Conservation (phyloP, 257 asterid species). For the Solanum stenotomum region DNA sequence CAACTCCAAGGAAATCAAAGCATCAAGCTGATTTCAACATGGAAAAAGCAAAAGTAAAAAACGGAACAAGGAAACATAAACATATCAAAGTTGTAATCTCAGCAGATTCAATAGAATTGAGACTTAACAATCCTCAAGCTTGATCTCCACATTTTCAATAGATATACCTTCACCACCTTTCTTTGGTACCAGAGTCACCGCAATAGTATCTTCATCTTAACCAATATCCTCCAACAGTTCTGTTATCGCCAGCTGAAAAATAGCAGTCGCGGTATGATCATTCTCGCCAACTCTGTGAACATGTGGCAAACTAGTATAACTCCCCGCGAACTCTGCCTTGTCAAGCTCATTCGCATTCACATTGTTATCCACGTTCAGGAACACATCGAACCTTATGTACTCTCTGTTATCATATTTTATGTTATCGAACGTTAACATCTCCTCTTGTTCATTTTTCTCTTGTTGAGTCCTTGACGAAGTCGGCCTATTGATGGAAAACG, state of each 20-base stretch:
- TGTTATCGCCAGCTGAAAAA: neutral
- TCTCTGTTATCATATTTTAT: no score
- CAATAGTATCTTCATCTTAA: neutral
- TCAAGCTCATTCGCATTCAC: constrained; percentile 24
- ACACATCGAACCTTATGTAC: no score
- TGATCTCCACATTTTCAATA: neutral
- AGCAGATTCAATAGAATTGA: neutral
- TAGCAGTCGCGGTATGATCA: neutral
- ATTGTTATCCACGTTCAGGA: no score
- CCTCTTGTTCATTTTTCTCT: no score
- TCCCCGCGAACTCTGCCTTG: constrained; percentile 40
- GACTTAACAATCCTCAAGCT: neutral
- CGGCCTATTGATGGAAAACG: no score
- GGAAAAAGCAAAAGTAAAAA: neutral
- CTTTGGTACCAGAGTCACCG: constrained; percentile 5
- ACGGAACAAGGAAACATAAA: neutral
- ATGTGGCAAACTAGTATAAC: constrained; percentile 45
- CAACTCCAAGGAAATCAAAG: neutral
- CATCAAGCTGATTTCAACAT: neutral
- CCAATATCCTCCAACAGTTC: neutral
- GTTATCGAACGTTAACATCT: no score
- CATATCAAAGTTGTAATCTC: neutral
- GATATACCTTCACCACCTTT: neutral
- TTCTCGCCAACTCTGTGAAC: neutral
- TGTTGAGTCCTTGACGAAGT: no score